phyloP scores from a whole-genome alignment of 768 basidiomycete genomes.

The Hysterangium stoloniferum region DNA sequence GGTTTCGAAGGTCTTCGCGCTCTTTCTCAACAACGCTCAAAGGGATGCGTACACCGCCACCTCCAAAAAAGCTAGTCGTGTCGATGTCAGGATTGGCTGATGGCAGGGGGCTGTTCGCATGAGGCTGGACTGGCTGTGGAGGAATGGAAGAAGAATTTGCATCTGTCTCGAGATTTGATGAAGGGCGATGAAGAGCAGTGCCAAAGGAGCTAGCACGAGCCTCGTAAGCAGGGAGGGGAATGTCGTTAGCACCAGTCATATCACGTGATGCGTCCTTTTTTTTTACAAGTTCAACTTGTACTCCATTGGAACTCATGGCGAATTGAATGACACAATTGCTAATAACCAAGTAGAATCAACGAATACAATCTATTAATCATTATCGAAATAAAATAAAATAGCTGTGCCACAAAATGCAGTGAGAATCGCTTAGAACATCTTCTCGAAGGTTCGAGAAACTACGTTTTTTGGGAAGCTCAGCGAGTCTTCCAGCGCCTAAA shows the following conservation, averaged over 20 bases:
- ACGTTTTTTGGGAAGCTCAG: not conserved
- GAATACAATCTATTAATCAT: too few species aligned
- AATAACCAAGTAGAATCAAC: too few species aligned
- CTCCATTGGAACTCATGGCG: too few species aligned
- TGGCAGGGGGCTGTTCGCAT: not conserved
- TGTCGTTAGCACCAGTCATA: not conserved
- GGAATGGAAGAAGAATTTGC: not conserved
- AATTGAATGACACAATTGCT: too few species aligned
- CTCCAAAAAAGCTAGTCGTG: not conserved
- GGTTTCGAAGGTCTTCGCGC: slow-evolving; percentile 4
- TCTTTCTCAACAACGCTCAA: not conserved
- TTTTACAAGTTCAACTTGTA: too few species aligned
- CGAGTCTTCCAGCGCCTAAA: not conserved
- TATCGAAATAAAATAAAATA: too few species aligned
- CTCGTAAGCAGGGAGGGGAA: slow-evolving; percentile 1
- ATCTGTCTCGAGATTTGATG: not conserved
- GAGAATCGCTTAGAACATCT: too few species aligned
- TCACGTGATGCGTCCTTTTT: too few species aligned
- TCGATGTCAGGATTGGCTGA: slow-evolving; percentile 1
- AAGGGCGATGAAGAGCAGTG: not conserved
- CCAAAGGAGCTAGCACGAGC: not conserved
- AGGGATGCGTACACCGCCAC: slow-evolving; percentile 4
- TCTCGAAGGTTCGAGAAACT: slow-evolving; percentile 12
- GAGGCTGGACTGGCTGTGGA: not conserved
- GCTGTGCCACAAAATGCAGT: too few species aligned